These are phyloP conservation scores for Tetrapisispora arboricola DNA, from an alignment of 805 yeast species.

Conservation along the genomic window DNA sequence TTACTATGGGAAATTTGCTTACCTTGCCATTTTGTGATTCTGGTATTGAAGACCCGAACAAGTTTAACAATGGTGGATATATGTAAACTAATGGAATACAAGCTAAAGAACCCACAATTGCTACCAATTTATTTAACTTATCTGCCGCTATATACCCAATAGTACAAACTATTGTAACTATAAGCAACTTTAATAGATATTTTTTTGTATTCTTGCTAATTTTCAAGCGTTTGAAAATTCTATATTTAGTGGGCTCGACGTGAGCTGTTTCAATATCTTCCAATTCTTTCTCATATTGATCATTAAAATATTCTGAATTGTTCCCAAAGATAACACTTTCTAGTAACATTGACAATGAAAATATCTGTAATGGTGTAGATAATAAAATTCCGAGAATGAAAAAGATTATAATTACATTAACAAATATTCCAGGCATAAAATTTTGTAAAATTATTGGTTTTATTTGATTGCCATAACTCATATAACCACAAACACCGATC, in stretches of 20 bases:
- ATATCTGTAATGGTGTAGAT: slow-evolving; percentile 68
- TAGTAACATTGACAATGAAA: slow-evolving; percentile 66
- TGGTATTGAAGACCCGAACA: slow-evolving; percentile 37
- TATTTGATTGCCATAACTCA: slow-evolving; percentile 54
- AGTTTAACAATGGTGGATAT: slow-evolving; percentile 73
- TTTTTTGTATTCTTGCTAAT: slow-evolving; percentile 32
- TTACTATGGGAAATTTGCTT: slow-evolving; percentile 18
- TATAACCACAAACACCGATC: slow-evolving; percentile 58
- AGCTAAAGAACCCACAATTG: slow-evolving; percentile 76
- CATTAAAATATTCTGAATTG: background rate
- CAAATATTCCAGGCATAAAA: slow-evolving; percentile 48
- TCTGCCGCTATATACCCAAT: slow-evolving; percentile 60
- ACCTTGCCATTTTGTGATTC: slow-evolving; percentile 10
- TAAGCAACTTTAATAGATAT: slow-evolving; percentile 43
- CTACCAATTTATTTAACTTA: slow-evolving; percentile 62
- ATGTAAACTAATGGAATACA: slow-evolving; percentile 79
- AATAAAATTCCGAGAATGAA: slow-evolving; percentile 67
- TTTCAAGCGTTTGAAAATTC: slow-evolving; percentile 33
- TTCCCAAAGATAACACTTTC: slow-evolving; percentile 46
- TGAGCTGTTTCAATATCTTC: slow-evolving; percentile 36
- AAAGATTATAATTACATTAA: slow-evolving; percentile 57
- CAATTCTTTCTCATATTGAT: slow-evolving; percentile 29
- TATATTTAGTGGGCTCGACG: slow-evolving; percentile 26
- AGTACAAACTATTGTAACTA: slow-evolving; percentile 44
- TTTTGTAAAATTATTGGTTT: slow-evolving; percentile 63